These are phyloP conservation scores for Neofusicoccum sp. DNA, from an alignment of 2,329 filamentous ascomycete genomes.

Conservation along the genomic window DNA sequence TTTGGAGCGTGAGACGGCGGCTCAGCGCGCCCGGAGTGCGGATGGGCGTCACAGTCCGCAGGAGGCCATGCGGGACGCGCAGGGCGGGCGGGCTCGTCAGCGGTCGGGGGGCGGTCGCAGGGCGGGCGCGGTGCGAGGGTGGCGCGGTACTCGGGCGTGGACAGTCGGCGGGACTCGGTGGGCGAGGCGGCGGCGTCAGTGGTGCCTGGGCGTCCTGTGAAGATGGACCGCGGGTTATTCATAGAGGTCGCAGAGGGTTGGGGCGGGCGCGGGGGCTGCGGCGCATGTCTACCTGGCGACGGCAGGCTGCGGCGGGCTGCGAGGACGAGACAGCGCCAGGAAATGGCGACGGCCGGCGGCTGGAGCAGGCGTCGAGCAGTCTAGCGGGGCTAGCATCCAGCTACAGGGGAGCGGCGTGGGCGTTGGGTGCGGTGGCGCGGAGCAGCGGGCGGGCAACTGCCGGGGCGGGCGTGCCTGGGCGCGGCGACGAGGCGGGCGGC, in stretches of 20 bases:
- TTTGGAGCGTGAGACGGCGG: constrained; percentile 21
- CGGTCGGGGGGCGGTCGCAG: constrained; percentile 7
- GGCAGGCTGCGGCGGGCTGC: background rate
- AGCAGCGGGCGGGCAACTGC: background rate
- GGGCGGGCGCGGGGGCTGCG: background rate
- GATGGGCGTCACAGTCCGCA: background rate
- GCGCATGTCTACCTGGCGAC: constrained; percentile 6
- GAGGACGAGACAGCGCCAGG: background rate
- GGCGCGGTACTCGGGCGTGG: constrained; percentile 29
- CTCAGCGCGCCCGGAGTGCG: constrained; percentile 25
- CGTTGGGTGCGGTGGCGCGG: background rate
- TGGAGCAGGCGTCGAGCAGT: background rate
- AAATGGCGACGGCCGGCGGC: background rate
- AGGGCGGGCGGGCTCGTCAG: background rate
- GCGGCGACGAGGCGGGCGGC: background rate
- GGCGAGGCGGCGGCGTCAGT: constrained; percentile 21
- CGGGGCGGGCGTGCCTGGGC: background rate
- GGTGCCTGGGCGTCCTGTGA: constrained; percentile 34
- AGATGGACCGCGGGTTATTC: constrained; percentile 38
- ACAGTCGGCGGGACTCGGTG: constrained; percentile 24
- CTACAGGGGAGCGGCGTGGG: constrained; percentile 15
- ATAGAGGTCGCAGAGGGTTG: constrained; percentile 24
- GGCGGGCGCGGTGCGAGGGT: constrained; percentile 24
- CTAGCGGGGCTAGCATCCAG: constrained; percentile 1
- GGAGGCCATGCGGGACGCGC: constrained; percentile 4